Percentiles rank a stretch among this genome's conserved stretches.
Conservation (phyloP, 1,284 basidiomycete genomes). For the Hypsizygus ulmarius region DNA sequence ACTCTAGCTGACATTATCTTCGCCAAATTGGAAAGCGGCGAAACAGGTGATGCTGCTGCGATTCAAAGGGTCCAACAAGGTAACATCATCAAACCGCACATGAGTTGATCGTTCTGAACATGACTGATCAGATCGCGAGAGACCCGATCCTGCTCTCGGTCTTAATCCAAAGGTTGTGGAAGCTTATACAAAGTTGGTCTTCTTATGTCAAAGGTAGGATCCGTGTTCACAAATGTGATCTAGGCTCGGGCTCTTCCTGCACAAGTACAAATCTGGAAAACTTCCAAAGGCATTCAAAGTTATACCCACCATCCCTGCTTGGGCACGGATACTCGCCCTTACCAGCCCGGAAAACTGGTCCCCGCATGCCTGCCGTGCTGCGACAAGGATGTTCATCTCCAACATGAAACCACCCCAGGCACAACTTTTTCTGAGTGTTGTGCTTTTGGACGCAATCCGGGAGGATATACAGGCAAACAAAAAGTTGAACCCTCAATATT, state of each 20-base stretch:
- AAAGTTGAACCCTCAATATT: slow-evolving; percentile 92
- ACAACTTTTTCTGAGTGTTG: slow-evolving; percentile 91
- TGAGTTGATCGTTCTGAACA: background rate
- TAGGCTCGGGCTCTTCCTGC: slow-evolving; percentile 86
- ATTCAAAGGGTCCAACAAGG: slow-evolving; percentile 61
- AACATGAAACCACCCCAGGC: slow-evolving; percentile 96
- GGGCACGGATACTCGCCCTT: slow-evolving; percentile 94
- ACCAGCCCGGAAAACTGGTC: slow-evolving; percentile 94
- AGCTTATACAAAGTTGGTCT: slow-evolving; percentile 85
- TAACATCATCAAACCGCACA: slow-evolving; percentile 7
- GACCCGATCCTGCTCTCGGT: slow-evolving; percentile 86
- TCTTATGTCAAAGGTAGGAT: background rate
- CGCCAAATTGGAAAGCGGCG: slow-evolving; percentile 76
- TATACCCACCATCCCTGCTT: slow-evolving; percentile 92
- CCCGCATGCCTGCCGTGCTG: slow-evolving; percentile 91
- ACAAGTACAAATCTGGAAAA: slow-evolving; percentile 92
- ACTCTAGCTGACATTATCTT: slow-evolving; percentile 97
- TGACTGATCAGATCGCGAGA: slow-evolving; percentile 50
- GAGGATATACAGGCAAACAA: slow-evolving; percentile 87
- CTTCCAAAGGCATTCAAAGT: slow-evolving; percentile 99
- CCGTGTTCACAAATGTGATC: background rate
- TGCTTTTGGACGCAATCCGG: slow-evolving; percentile 87
- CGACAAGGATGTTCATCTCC: slow-evolving; percentile 94
- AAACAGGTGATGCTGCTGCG: slow-evolving; percentile 46
- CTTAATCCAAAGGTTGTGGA: slow-evolving; percentile 97